Base-by-base conservation (phyloP, 2,329 filamentous ascomycete genomes). In the Xylariaceae sp. region DNA sequence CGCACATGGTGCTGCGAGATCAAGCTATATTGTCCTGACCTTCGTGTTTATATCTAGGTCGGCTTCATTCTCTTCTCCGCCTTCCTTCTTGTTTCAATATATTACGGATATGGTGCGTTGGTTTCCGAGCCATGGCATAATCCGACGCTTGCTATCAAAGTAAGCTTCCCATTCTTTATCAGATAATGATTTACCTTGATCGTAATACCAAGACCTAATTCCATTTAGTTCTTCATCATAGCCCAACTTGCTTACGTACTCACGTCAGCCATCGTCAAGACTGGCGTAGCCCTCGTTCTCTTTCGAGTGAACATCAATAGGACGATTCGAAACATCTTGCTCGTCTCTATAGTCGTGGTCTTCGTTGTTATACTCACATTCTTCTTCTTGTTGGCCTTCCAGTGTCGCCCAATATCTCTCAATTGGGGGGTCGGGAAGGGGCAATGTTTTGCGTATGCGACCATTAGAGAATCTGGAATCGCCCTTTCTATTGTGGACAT, bases 371-470 rank as follows among this genome's bases (percentile, higher is more conserved):
- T 47, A 6, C 9, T 55, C 10, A 47, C 52, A n/a, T 51, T 47
- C 9, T 55, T 55, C 47, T 41, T 55, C 16, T 23, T 23, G 23
- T 35, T 55, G 16, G 41, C 47, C 11, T 36, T 50, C 13, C 52
- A 55, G 13, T 55, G 52, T 27, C 52, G 46, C 6, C 52, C 52
- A 11, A 47, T 55, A 6, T 51, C 46, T 21, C 41, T 55, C 8
- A 51, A 55, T 9, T 55, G 46, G 52, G 52, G 52, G 3, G 11
- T 55, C 21, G 52, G 52, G 4, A 51, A 51, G 26, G 52, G 52
- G 36, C 30, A 50, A 21, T 55, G 52, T 10, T 41, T 55, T 8
- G 46, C 47, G 2, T 36, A 46, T 2, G 30, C 41, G 13, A 36
- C 51, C 27, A 51, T 55, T 23, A 55, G 46, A 3, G 36, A 55